These are phyloP conservation scores for Kodamaea leandrae DNA, from an alignment of 805 yeast species.

Conservation along the genomic window DNA sequence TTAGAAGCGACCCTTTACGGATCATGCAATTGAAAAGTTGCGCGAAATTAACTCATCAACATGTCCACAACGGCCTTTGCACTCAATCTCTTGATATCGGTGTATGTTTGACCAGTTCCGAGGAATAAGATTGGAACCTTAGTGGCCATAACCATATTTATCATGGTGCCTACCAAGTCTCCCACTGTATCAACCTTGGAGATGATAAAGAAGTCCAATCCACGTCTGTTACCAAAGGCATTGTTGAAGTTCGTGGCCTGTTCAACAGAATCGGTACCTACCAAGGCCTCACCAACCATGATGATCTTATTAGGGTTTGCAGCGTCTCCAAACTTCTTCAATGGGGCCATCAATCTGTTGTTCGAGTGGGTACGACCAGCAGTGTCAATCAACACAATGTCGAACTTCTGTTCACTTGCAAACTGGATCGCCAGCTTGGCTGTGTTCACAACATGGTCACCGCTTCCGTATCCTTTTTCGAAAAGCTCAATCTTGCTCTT, in stretches of 20 bases:
- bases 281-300: conserved; percentile 98
- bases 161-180: conserved; percentile 93
- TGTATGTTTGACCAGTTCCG: conserved; percentile 96
- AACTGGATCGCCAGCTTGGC: conserved; percentile 87
- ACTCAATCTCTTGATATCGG: conserved; percentile 85
- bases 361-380: conserved; percentile 98
- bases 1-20: too few species aligned
- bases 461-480: conserved; percentile 96
- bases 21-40: too few species aligned
- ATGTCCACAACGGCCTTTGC: conserved; percentile 90
- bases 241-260: conserved; percentile 91
- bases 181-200: conserved; percentile 98
- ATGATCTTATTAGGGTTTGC: conserved; percentile 95
- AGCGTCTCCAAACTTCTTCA: conserved; percentile 91
- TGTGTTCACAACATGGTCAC: conserved; percentile 87
- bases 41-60: conserved; percentile 55
- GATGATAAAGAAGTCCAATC: conserved; percentile 84
- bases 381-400: conserved; percentile 89
- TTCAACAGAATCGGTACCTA: conserved; percentile 94
- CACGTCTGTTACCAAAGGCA: conserved; percentile 83
- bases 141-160: conserved; percentile 95
- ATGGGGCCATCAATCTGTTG: conserved; percentile 90
- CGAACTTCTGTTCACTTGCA: conserved; percentile 68
- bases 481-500: conserved; percentile 63
- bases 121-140: conserved; percentile 93